A percentile compares a stretch with the other conserved stretches of the same genome.
phyloP scores from a whole-genome alignment of 176 grass and related monocot genomes.

The Ampelocalamus luodianensis region DNA sequence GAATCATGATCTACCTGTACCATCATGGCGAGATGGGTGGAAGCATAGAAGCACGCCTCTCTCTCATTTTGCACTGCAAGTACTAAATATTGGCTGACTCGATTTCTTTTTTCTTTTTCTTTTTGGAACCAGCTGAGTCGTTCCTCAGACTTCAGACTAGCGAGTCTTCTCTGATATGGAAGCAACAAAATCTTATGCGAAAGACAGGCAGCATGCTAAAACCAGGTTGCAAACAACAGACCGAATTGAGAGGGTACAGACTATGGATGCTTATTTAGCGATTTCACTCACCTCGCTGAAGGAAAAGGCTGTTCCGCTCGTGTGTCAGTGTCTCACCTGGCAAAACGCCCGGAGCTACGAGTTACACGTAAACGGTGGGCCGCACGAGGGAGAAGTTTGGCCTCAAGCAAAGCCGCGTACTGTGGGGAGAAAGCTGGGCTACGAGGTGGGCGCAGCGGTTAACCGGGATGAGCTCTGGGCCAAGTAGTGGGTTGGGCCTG shows the following conservation, averaged over 20 bases:
- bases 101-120: neutral
- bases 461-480: neutral
- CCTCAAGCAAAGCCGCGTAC: too few relatives aligned
- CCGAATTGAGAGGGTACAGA: neutral
- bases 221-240: too few relatives aligned
- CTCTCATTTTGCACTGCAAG: neutral
- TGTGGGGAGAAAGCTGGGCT: too few relatives aligned
- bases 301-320: neutral
- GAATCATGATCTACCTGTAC: neutral
- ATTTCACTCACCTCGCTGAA: neutral
- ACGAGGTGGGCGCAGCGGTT: too few relatives aligned
- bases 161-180: neutral
- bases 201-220: neutral
- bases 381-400: too few relatives aligned
- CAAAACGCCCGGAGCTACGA: too few relatives aligned
- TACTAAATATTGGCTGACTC: neutral
- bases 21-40: neutral
- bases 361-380: too few relatives aligned
- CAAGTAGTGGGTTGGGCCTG: too few relatives aligned
- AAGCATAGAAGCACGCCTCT: neutral
- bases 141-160: too few relatives aligned
- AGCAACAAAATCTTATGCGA: neutral
- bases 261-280: neutral
- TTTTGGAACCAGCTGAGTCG: too few relatives aligned
- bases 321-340: neutral